Evolutionary conservation across 139 green algal genomes (phyloP).

Genomic region (Picochlorum sp.): DNA sequence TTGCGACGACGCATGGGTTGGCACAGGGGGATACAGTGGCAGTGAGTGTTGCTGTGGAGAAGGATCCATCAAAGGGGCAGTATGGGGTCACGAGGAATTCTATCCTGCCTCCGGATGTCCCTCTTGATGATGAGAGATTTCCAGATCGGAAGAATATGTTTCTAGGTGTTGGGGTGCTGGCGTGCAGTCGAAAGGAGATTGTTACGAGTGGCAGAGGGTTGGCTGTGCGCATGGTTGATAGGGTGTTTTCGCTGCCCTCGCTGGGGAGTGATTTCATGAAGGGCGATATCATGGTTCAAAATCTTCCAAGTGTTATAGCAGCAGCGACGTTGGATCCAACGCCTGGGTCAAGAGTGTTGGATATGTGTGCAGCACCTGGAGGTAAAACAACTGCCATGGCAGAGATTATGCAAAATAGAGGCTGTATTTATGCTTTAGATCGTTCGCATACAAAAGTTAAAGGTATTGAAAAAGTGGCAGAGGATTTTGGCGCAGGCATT

Average conservation of each 20-base stretch:
- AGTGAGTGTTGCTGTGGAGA: constrained; percentile 57
- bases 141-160: constrained; percentile 34
- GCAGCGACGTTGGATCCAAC: constrained; percentile 31
- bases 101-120: constrained; percentile 23
- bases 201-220: constrained; percentile 45
- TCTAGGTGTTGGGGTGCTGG: constrained; percentile 49
- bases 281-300: constrained; percentile 65
- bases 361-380: constrained; percentile 85
- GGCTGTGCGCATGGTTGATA: constrained; percentile 48
- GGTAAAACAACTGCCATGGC: constrained; percentile 88
- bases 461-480: constrained; percentile 38
- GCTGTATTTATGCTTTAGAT: constrained; percentile 70
- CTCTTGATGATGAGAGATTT: neutral
- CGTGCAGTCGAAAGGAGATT: constrained; percentile 53
- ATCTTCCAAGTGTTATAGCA: constrained; percentile 60
- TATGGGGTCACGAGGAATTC: constrained; percentile 49
- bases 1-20: constrained; percentile 33
- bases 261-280: constrained; percentile 36
- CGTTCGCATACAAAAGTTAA: constrained; percentile 70
- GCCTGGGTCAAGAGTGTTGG: constrained; percentile 47
- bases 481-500: constrained; percentile 56
- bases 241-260: constrained; percentile 47
- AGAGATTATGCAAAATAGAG: constrained; percentile 67
- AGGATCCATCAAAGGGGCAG: neutral
- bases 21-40: constrained; percentile 58